Evolutionary conservation across 495 filamentous ascomycete species (phyloP).

Genomic region (Xylaria longipes): DNA sequence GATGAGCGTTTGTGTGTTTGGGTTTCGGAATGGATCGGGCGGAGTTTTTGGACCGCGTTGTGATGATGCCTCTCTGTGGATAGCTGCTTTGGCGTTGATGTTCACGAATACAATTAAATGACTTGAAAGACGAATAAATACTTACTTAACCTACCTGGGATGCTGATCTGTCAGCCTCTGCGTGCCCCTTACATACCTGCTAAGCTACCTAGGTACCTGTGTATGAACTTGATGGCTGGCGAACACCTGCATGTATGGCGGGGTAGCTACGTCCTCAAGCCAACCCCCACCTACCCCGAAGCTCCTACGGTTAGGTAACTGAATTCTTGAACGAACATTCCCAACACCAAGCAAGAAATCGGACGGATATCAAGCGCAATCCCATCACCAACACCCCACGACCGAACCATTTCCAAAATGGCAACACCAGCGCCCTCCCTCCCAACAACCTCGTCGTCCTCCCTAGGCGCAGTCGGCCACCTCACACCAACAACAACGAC

Average conservation of each 20-base stretch:
- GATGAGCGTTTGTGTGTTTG: constrained; percentile 19
- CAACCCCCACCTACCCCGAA: constrained; percentile 3
- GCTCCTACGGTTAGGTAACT: background rate
- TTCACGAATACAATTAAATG: constrained; percentile 1
- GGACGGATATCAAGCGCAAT: background rate
- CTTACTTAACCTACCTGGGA: background rate
- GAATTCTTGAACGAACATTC: background rate
- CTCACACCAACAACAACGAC: constrained; percentile 21
- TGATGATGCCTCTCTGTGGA: constrained; percentile 4
- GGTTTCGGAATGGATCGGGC: background rate
- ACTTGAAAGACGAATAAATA: background rate
- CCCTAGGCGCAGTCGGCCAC: background rate
- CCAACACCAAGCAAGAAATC: background rate
- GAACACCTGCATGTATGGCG: background rate
- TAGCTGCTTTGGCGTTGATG: background rate
- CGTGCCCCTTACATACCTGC: no score
- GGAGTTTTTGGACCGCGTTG: constrained; percentile 16
- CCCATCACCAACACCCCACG: background rate
- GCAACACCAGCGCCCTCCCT: constrained; percentile 19
- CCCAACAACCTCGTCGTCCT: constrained; percentile 11
- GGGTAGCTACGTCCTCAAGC: background rate
- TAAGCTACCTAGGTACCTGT: no score
- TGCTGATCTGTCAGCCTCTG: background rate
- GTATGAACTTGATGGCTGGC: no score
- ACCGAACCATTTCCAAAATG: constrained; percentile 7